phyloP scores from a whole-genome alignment of 2,329 filamentous ascomycete species.

The Annulohypoxylon truncatum region DNA sequence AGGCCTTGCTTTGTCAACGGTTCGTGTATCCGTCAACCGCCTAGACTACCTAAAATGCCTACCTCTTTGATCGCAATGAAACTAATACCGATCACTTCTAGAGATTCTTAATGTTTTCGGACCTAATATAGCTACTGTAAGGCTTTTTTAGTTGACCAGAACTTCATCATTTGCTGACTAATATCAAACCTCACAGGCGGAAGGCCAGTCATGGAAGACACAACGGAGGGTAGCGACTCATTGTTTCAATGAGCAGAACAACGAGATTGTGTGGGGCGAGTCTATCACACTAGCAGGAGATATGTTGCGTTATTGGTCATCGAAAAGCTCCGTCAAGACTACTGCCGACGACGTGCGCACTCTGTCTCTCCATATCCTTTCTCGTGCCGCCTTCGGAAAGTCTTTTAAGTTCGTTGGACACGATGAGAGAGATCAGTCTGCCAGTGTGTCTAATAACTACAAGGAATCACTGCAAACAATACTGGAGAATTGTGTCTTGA shows the following conservation, averaged over 20 bases:
- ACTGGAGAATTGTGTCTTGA: conserved; percentile 49
- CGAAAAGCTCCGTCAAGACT: conserved; percentile 33
- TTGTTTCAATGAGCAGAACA: conserved; percentile 49
- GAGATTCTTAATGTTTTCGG: conserved; percentile 39
- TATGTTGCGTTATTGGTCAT: conserved; percentile 48
- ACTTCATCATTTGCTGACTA: too few species aligned
- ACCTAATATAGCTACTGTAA: conserved; percentile 38
- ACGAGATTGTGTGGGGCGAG: conserved; percentile 48
- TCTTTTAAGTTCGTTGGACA: conserved; percentile 48
- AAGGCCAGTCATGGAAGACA: conserved; percentile 38
- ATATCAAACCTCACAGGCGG: conserved; percentile 23
- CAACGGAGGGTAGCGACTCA: conserved; percentile 44
- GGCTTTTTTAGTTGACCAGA: too few species aligned
- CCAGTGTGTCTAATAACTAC: conserved; percentile 40
- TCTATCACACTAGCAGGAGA: conserved; percentile 39
- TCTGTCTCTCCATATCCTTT: conserved; percentile 46
- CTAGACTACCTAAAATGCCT: too few species aligned
- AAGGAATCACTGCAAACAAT: conserved; percentile 47
- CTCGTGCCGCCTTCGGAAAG: conserved; percentile 49
- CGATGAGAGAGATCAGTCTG: conserved; percentile 38
- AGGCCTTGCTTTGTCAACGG: conserved; percentile 27
- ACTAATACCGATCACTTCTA: neutral
- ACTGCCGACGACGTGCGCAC: conserved; percentile 46
- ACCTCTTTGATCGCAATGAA: too few species aligned
- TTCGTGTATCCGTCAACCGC: too few species aligned